phyloP scores from a whole-genome alignment of 352 stramenopile species.

The Hyphochytrium catenoides region DNA sequence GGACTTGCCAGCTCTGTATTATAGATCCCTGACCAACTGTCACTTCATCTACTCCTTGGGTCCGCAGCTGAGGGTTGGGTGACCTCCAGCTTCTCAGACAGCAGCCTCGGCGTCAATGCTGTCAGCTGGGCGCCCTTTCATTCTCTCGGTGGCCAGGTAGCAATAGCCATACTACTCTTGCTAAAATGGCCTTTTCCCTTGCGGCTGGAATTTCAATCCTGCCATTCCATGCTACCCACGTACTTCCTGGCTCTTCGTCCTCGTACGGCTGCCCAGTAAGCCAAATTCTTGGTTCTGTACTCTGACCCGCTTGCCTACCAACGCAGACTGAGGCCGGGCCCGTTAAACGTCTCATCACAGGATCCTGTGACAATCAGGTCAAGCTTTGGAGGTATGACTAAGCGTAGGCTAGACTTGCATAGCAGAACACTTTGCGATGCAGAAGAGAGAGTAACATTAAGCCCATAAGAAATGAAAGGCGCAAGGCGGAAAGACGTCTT shows the following conservation, averaged over 20 bases:
- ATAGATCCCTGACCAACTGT: not conserved
- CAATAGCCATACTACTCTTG: no score
- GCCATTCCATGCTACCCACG: no score
- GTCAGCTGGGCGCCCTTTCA: conserved; percentile 85
- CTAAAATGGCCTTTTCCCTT: no score
- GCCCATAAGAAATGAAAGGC: no score
- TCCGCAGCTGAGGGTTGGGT: conserved; percentile 50
- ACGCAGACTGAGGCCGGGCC: conserved; percentile 17
- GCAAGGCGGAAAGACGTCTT: no score
- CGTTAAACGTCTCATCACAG: conserved; percentile 65
- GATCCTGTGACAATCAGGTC: conserved; percentile 90
- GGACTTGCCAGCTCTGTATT: conserved; percentile 3
- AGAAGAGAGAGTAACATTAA: conserved; percentile 2
- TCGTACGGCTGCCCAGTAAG: no score
- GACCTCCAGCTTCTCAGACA: conserved; percentile 78
- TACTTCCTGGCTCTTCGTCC: no score
- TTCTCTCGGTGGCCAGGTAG: conserved; percentile 22
- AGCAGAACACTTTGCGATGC: conserved; percentile 2
- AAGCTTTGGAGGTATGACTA: conserved; percentile 69
- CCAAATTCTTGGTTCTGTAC: no score
- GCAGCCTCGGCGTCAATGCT: conserved; percentile 81
- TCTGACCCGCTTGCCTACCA: no score
- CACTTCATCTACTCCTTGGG: not conserved
- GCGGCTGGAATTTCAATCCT: no score
- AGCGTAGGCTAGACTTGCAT: conserved; percentile 12